Base-by-base conservation (phyloP, 2,329 filamentous ascomycete genomes). In the Stagonosporopsis tanaceti region DNA sequence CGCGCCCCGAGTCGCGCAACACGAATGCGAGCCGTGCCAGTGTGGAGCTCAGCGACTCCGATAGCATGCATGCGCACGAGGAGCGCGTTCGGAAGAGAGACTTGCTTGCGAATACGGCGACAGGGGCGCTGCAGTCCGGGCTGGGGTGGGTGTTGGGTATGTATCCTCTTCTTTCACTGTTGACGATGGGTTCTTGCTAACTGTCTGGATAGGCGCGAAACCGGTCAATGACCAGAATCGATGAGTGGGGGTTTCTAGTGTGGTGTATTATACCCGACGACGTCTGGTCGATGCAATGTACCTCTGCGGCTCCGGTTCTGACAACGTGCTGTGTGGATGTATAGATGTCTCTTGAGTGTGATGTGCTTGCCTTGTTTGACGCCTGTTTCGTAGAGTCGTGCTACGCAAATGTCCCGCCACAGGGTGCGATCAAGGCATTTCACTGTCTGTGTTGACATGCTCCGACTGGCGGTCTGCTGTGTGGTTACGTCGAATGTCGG, bases 31-130 rank as follows among this genome's bases (percentile, higher is more conserved):
- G 59, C 1, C 66, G 69, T 37, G 66, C 54, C 15, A 76, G 73
- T 15, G 60, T 72, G 57, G 68, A 72, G 39, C 39, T 62, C 30
- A 76, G 81, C 61, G 78, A 78, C 28, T 72, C 63, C 62, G 73
- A 74, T 50, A 69, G 77, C 3, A 45, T 57, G 54, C 39, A 53
- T 24, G 48, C 28, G 24, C 59, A 66, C 11, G 75, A 77, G 28
- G 74, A 73, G 46, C 77, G 81, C 54, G 80, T 85, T 35, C 84
- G 91, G 66, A 93, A 89, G 79, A 83, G 91, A 65, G 91, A 94
- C 72, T 88, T 88, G 76, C 85, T 89, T 45, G 85, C 85, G 57
- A 88, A 82, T 75, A 86, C 86, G 73, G 86, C 88, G 6, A 87
- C 84, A 12, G 85, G 85, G 2, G 85, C 85, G 6, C 71, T 89